phyloP scores from a whole-genome alignment of 345 rosid species.

The Rhodamnia argentea region DNA sequence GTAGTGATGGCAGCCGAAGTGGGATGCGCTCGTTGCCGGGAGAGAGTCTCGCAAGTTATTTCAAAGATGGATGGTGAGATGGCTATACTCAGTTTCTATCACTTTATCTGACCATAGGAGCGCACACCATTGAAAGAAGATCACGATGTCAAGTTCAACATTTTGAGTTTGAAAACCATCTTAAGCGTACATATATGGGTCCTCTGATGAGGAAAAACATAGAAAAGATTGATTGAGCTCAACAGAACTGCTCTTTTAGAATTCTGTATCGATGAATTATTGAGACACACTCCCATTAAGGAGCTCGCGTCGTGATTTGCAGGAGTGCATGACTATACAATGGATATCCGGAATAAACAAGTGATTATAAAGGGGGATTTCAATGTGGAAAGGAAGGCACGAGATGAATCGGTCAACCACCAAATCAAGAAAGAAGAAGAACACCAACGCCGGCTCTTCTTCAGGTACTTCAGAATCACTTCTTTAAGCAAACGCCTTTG shows the following conservation, averaged over 20 bases:
- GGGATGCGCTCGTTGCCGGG: slow-evolving; percentile 30
- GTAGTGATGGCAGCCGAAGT: slow-evolving; percentile 39
- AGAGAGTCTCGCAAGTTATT: slow-evolving; percentile 15
- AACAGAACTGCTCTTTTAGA: background rate
- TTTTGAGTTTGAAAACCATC: no score
- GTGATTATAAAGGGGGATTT: slow-evolving; percentile 30
- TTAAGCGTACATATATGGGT: no score
- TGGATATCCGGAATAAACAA: slow-evolving; percentile 28
- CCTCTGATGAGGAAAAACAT: no score
- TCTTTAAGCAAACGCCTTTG: background rate
- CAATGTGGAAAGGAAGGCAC: background rate
- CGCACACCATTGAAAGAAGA: background rate
- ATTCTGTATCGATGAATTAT: background rate
- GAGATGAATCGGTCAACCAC: background rate
- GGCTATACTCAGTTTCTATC: background rate
- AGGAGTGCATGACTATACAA: slow-evolving; percentile 34
- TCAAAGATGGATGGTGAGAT: slow-evolving; percentile 32
- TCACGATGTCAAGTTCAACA: no score
- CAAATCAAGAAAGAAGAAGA: background rate
- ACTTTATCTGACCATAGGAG: background rate
- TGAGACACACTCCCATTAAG: background rate
- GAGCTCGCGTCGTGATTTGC: background rate
- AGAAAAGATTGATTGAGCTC: no score
- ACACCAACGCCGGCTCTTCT: background rate
- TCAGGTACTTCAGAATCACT: background rate